These are phyloP conservation scores for Skeletonema costatum DNA, from an alignment of 108 stramenopile genomes.

Conservation along the genomic window DNA sequence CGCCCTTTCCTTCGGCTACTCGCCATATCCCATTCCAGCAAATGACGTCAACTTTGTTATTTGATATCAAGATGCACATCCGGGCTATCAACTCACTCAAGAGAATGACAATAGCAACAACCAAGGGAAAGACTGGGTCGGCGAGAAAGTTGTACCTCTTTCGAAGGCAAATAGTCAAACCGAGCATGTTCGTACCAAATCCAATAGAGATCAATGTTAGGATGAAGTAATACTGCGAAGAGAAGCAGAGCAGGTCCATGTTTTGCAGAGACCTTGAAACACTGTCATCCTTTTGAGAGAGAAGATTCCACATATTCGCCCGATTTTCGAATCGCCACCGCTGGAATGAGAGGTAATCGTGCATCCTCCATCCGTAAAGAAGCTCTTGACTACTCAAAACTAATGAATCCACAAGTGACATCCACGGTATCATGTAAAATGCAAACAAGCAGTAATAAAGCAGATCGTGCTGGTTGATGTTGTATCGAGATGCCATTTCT, in stretches of 20 bases:
- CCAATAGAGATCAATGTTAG: conserved; percentile 67
- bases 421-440: conserved; percentile 61
- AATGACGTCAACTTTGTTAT: conserved; percentile 50
- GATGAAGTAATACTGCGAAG: conserved; percentile 87
- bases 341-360: conserved; percentile 89
- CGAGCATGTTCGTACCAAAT: conserved; percentile 69
- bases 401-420: conserved; percentile 73
- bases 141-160: conserved; percentile 74
- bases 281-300: conserved; percentile 71
- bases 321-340: conserved; percentile 79
- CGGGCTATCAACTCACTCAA: conserved; percentile 52
- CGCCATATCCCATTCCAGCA: conserved; percentile 82
- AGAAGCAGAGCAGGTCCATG: conserved; percentile 83
- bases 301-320: conserved; percentile 78
- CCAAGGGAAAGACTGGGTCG: conserved; percentile 71
- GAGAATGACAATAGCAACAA: conserved; percentile 60
- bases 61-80: conserved; percentile 52
- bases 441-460: conserved; percentile 83
- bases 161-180: conserved; percentile 74
- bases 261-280: conserved; percentile 72
- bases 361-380: conserved; percentile 84
- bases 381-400: conserved; percentile 86
- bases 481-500: conserved; percentile 70
- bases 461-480: conserved; percentile 76
- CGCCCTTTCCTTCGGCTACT: conserved; percentile 69